phyloP scores from a whole-genome alignment of 257 asterid genomes.

The Leonotis leonurus region DNA sequence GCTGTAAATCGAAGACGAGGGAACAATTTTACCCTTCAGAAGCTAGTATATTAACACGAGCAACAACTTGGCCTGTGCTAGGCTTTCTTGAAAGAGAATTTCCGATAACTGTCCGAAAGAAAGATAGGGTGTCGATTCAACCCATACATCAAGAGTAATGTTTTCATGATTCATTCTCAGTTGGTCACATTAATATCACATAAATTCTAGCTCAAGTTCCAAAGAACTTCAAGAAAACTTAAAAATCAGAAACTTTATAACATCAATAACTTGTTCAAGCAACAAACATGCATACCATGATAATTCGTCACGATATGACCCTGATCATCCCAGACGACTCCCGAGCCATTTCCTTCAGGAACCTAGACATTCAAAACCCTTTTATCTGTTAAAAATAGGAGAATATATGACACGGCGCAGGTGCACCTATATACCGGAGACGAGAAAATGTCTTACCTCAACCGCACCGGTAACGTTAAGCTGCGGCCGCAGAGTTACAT shows the following conservation, averaged over 20 bases:
- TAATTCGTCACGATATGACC: constrained; percentile 96
- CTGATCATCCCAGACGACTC: constrained; percentile 88
- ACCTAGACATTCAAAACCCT: constrained; percentile 37
- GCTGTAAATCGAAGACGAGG: not conserved
- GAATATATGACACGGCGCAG: not conserved
- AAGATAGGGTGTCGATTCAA: constrained; percentile 16
- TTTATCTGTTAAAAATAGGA: not conserved
- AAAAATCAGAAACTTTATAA: not conserved
- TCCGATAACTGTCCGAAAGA: constrained; percentile 66
- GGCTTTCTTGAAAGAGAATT: constrained; percentile 88
- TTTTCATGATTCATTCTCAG: not conserved
- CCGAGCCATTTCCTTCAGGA: constrained; percentile 99
- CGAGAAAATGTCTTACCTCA: constrained; percentile 44
- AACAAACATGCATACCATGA: constrained; percentile 53
- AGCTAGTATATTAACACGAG: constrained; percentile 83
- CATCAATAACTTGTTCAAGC: not conserved
- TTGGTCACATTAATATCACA: not conserved
- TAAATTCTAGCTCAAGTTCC: no score
- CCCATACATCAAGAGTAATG: not conserved
- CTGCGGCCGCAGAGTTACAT: constrained; percentile 85
- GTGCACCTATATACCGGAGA: not conserved
- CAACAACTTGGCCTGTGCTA: constrained; percentile 78
- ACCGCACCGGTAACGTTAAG: constrained; percentile 76
- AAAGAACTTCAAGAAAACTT: not conserved
- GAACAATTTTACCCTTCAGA: constrained; percentile 69